Conservation (phyloP, 345 rosid species). For the Arabidopsis arenosa region DNA sequence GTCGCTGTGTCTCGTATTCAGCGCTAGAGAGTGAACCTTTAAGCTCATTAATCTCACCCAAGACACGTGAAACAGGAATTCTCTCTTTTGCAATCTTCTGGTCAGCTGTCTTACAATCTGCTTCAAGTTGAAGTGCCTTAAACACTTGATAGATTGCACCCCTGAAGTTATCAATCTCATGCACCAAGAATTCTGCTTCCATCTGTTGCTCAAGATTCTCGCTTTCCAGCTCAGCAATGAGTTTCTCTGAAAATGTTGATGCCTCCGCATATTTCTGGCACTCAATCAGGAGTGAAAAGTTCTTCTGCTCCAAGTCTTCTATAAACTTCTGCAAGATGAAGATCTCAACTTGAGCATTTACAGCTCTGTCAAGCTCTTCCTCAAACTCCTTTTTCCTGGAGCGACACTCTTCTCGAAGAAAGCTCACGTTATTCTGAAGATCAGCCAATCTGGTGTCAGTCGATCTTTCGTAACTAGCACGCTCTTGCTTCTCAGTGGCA, state of each 20-base stretch:
- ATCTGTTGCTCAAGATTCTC: constrained; percentile 84
- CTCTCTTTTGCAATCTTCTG: constrained; percentile 50
- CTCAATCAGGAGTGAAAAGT: constrained; percentile 67
- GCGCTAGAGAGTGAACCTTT: constrained; percentile 57
- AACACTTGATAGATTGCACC: constrained; percentile 64
- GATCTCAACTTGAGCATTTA: constrained; percentile 81
- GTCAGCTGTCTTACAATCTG: constrained; percentile 41
- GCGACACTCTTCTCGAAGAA: constrained; percentile 73
- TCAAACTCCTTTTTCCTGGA: constrained; percentile 80
- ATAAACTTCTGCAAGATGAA: constrained; percentile 76
- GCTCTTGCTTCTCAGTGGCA: constrained; percentile 70
- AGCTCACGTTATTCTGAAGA: constrained; percentile 69
- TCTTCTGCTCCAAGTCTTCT: constrained; percentile 79
- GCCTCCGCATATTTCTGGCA: constrained; percentile 75
- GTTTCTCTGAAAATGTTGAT: constrained; percentile 69
- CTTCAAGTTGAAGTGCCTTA: constrained; percentile 68
- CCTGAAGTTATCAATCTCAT: constrained; percentile 69
- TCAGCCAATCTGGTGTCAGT: constrained; percentile 71
- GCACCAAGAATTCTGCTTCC: constrained; percentile 69
- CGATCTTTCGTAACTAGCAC: constrained; percentile 58
- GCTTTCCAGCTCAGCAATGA: constrained; percentile 70
- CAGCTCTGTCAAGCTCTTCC: constrained; percentile 88
- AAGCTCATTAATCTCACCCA: constrained; percentile 60
- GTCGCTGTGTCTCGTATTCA: constrained; percentile 66
- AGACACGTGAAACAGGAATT: constrained; percentile 57